A percentile compares a stretch with the other conserved stretches of the same genome.
phyloP scores from a whole-genome alignment of 106 monocot genomes.

The Ottelia alismoides region DNA sequence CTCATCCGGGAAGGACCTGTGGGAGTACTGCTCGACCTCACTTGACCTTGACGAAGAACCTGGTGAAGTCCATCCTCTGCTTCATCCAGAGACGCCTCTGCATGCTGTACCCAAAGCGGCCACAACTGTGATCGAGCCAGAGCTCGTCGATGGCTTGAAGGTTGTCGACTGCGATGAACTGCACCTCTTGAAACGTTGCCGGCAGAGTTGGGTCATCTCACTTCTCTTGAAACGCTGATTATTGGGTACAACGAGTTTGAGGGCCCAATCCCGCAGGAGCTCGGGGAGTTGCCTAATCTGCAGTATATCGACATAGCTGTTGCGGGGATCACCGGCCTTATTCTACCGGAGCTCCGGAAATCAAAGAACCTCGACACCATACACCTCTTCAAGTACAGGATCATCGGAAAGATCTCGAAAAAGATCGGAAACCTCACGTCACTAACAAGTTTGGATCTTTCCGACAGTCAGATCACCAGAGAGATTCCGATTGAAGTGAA shows the following conservation, averaged over 20 bases:
- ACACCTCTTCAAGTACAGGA: constrained; percentile 1
- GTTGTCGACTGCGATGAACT: no score
- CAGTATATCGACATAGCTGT: constrained; percentile 7
- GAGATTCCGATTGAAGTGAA: no score
- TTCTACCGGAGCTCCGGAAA: constrained; percentile 1
- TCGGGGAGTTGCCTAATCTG: not conserved
- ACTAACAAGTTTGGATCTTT: constrained; percentile 37
- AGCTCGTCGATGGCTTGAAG: no score
- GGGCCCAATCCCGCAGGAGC: constrained; percentile 1
- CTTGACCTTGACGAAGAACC: no score
- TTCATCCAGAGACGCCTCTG: no score
- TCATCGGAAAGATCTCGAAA: not conserved
- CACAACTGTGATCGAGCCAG: no score
- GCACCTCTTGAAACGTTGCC: constrained; percentile 53
- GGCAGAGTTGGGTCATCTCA: constrained; percentile 29
- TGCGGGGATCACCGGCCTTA: not conserved
- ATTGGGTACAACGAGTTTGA: constrained; percentile 6
- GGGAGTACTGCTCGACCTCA: no score
- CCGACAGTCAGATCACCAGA: constrained; percentile 59
- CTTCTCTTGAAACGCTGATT: constrained; percentile 6
- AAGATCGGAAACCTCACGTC: not conserved
- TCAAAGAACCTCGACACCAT: not conserved
- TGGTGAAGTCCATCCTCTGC: no score
- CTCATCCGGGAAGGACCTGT: no score
- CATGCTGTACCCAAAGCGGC: no score